Evolutionary conservation across 306 rosid species (phyloP), one percentile per base, ranked within the genome.

Genomic region (Quercus dentata): DNA sequence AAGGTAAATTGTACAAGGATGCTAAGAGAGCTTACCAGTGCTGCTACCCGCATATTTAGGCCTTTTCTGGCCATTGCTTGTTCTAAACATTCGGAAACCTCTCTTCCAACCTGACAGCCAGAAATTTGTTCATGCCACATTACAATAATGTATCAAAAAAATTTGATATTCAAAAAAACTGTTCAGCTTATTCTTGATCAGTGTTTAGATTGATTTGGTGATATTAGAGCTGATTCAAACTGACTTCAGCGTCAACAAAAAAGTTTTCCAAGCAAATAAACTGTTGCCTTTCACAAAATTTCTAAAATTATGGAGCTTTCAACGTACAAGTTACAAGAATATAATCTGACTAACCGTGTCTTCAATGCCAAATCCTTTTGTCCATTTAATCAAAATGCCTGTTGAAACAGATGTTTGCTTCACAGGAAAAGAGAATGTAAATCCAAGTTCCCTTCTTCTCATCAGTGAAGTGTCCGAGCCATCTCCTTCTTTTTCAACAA

Each of bases 361-460:
- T 58, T 27, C 87, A 80, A 92, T 88, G 62, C 85, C 79, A 81
- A 91, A 94, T 75, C 89, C 97, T 88, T 94, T 94, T 30, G 98
- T 94, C 98, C 98, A 91, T 83, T 92, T 94, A 75, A 92, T 90
- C 81, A 94, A 82, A 83, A 86, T 82, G 83, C 98, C 98, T 5
- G 97, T 89, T 30, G 97, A 84, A 71, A 90, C 82, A 52, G 97
- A 90, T 63, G 78, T 72, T 85, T 94, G 98, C 79, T 87, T 94
- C 78, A 92, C 91, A 2, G 98, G 98, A 89, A 90, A 94, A 80
- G 98, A 92, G 87, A 94, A 94, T 33, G 97, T 94, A 82, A 92
- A 94, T 73, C 98, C 98, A 82, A 94, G 93, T 69, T 92, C 97
- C 85, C 86, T 85, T 85, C 81, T 81, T 74, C 81, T 85, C 62